Conservation (phyloP, 2,329 filamentous ascomycete species). For the Fusarium subtropicale region DNA sequence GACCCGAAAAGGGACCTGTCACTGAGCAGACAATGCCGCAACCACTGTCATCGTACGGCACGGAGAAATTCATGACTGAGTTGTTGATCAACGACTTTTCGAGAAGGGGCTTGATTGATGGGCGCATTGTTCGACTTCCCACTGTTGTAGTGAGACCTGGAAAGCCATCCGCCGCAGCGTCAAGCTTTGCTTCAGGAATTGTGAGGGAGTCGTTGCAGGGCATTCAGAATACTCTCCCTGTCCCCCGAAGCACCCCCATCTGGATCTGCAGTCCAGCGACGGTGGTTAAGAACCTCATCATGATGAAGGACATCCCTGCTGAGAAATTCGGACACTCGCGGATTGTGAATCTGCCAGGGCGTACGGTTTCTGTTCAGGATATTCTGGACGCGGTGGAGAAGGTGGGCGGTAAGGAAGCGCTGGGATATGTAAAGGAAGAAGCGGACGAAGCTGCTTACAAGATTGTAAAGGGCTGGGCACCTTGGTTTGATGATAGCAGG, state of each 20-base stretch:
- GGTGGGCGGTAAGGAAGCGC: constrained; percentile 60
- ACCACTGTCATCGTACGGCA: constrained; percentile 69
- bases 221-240: constrained; percentile 59
- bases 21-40: constrained; percentile 51
- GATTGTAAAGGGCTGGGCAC: constrained; percentile 67
- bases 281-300: constrained; percentile 62
- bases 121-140: constrained; percentile 67
- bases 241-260: constrained; percentile 58
- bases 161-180: constrained; percentile 69
- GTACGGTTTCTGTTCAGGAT: constrained; percentile 64
- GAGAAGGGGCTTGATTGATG: constrained; percentile 67
- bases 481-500: constrained; percentile 61
- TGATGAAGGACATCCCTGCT: constrained; percentile 55
- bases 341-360: constrained; percentile 64
- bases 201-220: constrained; percentile 67
- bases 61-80: constrained; percentile 72
- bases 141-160: constrained; percentile 72
- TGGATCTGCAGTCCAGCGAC: constrained; percentile 66
- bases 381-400: constrained; percentile 63
- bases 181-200: constrained; percentile 70
- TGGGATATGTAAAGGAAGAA: constrained; percentile 59
- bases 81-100: constrained; percentile 51
- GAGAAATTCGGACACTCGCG: constrained; percentile 55
- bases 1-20: constrained; percentile 45
- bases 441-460: constrained; percentile 59